Evolutionary conservation across 768 basidiomycete species (phyloP).

Genomic region (Mrakia frigida): DNA sequence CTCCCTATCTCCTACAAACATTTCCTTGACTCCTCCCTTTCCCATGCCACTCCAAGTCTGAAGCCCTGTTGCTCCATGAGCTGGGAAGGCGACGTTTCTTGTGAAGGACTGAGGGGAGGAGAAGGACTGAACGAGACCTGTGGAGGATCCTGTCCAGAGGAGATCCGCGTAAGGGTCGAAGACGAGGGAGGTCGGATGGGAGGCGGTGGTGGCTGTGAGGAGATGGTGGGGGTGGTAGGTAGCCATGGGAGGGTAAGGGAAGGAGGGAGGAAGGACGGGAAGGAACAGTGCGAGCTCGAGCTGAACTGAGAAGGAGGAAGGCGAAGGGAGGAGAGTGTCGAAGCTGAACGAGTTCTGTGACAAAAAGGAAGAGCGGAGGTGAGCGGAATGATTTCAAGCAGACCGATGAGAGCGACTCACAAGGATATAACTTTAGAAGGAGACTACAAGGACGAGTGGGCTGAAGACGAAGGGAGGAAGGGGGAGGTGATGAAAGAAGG

Average conservation of each 20-base stretch:
- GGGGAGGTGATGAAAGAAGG: background rate
- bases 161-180: conserved; percentile 90
- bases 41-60: conserved; percentile 31
- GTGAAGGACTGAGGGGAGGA: conserved; percentile 48
- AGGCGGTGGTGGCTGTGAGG: conserved; percentile 38
- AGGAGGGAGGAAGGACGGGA: background rate
- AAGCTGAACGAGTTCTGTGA: background rate
- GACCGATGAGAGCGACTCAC: background rate
- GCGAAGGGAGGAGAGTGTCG: background rate
- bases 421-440: too few species aligned
- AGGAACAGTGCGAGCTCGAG: too few species aligned
- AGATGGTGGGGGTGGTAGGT: conserved; percentile 44
- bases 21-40: conserved; percentile 58
- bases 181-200: conserved; percentile 51
- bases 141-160: conserved; percentile 74
- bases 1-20: conserved; percentile 71
- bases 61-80: conserved; percentile 36
- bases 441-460: too few species aligned
- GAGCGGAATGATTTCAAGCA: background rate
- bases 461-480: too few species aligned
- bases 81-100: conserved; percentile 41
- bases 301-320: background rate
- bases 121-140: conserved; percentile 65
- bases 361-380: background rate
- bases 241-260: background rate